Base-by-base conservation (phyloP, 176 grass and related monocot species). In the Lolium rigidum region DNA sequence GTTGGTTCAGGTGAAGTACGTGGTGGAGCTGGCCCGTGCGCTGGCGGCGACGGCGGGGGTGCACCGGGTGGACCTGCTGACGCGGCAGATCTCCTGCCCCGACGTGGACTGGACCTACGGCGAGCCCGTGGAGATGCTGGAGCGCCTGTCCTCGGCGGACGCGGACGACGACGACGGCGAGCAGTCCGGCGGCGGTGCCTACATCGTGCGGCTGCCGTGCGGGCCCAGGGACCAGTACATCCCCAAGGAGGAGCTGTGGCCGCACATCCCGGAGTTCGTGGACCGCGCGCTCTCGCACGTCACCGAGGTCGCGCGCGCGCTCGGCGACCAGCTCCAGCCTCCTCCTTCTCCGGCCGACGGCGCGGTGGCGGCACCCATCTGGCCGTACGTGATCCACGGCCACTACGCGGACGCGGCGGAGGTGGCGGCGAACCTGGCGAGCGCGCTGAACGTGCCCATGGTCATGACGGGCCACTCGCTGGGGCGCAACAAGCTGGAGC, bases 401-500 rank as follows among this genome's bases (percentile, higher is more conserved):
- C 96, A 98, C 82, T 98, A 98, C 38, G 96, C 96, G 15, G 96
- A 98, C 54, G 96, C 92, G 21, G 96, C 91, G 38, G 96, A 98
- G 91, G 91, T 74, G 73, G 95, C 95, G 10, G 89, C 91, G 35
- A 79, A 84, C 61, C 59, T 98, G 58, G 91, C 93, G 2, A 88
- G 86, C 46, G 85, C 90, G 68, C 81, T 98, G 11, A 92, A 89
- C 62, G 96, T 91, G 72, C 96, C 96, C 0, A 95, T 95, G 96
- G 96, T 92, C 4, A 95, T 95, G 96, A 98, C 96, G 46, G 96
- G 96, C 18, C 96, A 98, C 74, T 98, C 96, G 4, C 72, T 98
- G 84, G 96, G 96, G 1, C 93, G 96, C 11, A 98, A 98, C 88
- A 98, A 98, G 86, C 92, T 98, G 78, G 96, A 98, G 71, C 96